A percentile compares a stretch with the other conserved stretches of the same genome.
phyloP scores from a whole-genome alignment of 2,329 filamentous ascomycete species.

The Alternaria dauci region DNA sequence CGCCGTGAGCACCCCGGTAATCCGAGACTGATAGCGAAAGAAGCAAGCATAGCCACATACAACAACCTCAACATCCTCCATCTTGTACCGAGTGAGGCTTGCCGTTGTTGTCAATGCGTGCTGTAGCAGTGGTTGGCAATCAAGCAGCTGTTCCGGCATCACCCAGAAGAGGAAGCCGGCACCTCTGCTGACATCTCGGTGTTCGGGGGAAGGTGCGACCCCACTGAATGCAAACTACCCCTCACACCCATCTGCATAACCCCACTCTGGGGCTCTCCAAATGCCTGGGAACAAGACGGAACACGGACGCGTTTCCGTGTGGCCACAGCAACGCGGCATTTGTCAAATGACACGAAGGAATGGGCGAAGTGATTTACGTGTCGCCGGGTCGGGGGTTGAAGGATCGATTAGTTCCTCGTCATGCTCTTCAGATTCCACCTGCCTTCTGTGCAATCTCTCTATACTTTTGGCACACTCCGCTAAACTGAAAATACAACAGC shows the following conservation, averaged over 20 bases:
- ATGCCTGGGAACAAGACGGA: conserved; percentile 1
- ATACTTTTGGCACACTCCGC: not conserved
- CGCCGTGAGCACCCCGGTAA: not conserved
- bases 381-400: conserved; percentile 8
- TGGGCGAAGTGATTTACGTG: not conserved
- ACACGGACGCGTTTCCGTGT: conserved; percentile 8
- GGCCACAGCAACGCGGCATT: conserved; percentile 8
- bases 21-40: not conserved
- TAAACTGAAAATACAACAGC: not conserved
- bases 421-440: not conserved
- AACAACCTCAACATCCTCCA: not conserved
- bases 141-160: not conserved
- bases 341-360: conserved; percentile 12
- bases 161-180: conserved; percentile 9
- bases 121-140: not conserved
- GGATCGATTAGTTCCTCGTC: not conserved
- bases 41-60: not conserved
- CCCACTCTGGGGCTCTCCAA: conserved; percentile 9
- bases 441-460: not conserved
- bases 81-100: not conserved
- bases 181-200: conserved; percentile 4
- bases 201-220: conserved; percentile 10
- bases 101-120: not conserved
- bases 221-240: conserved; percentile 14
- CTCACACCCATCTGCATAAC: conserved; percentile 9